Percentiles rank a stretch among this genome's conserved stretches.
Evolutionary conservation across 768 basidiomycete species (phyloP).

Genomic region (Boletus rufocinnamomeus): DNA sequence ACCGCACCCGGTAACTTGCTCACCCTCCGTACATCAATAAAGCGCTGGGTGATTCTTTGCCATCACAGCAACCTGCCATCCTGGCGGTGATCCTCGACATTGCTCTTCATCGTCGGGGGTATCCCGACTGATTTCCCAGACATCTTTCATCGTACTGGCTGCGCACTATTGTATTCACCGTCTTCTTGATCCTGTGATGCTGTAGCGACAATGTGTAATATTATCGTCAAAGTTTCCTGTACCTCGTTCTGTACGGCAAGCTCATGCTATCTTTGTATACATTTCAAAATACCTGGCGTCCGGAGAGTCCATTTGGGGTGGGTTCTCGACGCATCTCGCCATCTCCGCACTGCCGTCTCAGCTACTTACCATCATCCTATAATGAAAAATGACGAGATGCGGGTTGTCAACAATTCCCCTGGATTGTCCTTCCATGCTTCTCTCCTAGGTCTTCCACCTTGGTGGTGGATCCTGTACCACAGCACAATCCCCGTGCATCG

Average conservation of each 20-base stretch:
- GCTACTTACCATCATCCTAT: slow-evolving; percentile 7
- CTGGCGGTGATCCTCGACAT: slow-evolving; percentile 4
- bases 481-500: slow-evolving; percentile 21
- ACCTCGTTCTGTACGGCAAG: slow-evolving; percentile 14
- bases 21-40: not conserved
- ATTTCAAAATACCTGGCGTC: slow-evolving; percentile 17
- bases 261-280: not conserved
- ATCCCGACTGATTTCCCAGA: not conserved
- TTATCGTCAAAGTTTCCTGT: slow-evolving; percentile 21
- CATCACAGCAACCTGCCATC: slow-evolving; percentile 1
- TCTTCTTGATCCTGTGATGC: slow-evolving; percentile 21
- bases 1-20: slow-evolving; percentile 14
- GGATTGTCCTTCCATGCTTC: slow-evolving; percentile 27
- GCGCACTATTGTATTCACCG: not conserved
- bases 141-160: not conserved
- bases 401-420: slow-evolving; percentile 18
- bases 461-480: slow-evolving; percentile 31
- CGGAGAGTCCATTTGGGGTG: slow-evolving; percentile 7
- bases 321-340: slow-evolving; percentile 24
- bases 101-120: not conserved
- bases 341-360: slow-evolving; percentile 30
- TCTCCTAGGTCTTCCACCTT: slow-evolving; percentile 23
- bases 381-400: slow-evolving; percentile 32
- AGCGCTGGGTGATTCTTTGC: not conserved
- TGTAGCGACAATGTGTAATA: slow-evolving; percentile 10